Evolutionary conservation across 148 eudicot genomes (phyloP).

Genomic region (Chenopodium album): DNA sequence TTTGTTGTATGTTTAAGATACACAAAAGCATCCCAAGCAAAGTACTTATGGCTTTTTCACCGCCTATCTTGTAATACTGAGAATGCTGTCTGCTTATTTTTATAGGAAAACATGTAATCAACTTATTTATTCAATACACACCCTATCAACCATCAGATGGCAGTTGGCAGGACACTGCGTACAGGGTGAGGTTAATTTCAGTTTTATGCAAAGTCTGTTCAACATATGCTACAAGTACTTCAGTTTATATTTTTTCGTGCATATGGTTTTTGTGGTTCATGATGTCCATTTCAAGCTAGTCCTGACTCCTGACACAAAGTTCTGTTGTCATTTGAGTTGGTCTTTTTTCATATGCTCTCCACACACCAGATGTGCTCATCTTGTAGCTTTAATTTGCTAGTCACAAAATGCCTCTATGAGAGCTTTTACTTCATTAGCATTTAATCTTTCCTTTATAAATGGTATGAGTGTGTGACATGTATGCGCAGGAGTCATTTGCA

Average conservation of each 20-base stretch:
- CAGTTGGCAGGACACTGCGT: slow-evolving; percentile 83
- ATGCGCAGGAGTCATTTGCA: slow-evolving; percentile 69
- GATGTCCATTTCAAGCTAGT: neutral
- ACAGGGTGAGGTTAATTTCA: slow-evolving; percentile 57
- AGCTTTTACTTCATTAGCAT: neutral
- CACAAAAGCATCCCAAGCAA: neutral
- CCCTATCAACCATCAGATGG: slow-evolving; percentile 90
- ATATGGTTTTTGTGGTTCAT: neutral
- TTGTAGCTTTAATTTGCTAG: neutral
- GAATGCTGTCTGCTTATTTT: neutral
- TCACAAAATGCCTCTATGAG: neutral
- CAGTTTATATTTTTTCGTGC: neutral
- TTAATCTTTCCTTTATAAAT: neutral
- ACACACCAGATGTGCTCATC: neutral
- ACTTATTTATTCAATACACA: slow-evolving; percentile 84
- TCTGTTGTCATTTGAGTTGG: no score
- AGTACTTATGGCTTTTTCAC: neutral
- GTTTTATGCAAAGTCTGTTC: neutral
- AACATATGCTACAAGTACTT: neutral
- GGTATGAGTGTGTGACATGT: neutral
- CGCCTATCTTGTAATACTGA: neutral
- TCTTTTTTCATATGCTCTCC: neutral
- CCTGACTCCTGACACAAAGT: no score
- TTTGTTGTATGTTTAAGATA: neutral
- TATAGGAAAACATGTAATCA: slow-evolving; percentile 86